These are phyloP conservation scores for Phytopythium oedochilum DNA, from an alignment of 352 stramenopile genomes.

Conservation along the genomic window DNA sequence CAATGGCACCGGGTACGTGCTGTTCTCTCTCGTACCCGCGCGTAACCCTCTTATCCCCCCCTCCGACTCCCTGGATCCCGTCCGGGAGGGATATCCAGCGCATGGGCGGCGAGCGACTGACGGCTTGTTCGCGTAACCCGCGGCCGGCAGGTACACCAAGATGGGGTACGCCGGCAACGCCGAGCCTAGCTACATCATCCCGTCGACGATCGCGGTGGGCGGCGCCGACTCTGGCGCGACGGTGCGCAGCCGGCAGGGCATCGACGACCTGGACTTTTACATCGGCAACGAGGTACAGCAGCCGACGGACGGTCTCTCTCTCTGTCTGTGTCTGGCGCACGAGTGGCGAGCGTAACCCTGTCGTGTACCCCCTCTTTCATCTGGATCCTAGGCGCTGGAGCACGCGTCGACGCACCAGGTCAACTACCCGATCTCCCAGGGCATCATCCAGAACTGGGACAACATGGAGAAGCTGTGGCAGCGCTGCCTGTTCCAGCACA, in stretches of 20 bases:
- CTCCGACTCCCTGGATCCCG: no score
- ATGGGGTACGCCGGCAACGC: slow-evolving; percentile 94
- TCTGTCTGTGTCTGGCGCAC: no score
- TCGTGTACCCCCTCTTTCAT: not conserved
- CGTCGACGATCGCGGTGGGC: slow-evolving; percentile 89
- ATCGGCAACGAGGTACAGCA: slow-evolving; percentile 86
- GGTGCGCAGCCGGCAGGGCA: slow-evolving; percentile 83
- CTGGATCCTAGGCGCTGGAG: slow-evolving; percentile 72
- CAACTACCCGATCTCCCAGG: slow-evolving; percentile 87
- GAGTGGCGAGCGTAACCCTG: not conserved
- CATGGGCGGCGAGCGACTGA: not conserved
- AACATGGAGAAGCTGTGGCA: slow-evolving; percentile 96
- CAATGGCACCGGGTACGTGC: slow-evolving; percentile 92
- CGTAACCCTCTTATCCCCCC: slow-evolving; percentile 2
- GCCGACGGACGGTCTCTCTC: no score
- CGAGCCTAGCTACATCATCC: slow-evolving; percentile 95
- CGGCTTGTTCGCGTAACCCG: not conserved
- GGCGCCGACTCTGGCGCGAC: slow-evolving; percentile 45
- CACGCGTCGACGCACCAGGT: slow-evolving; percentile 90
- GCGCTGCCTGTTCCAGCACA: slow-evolving; percentile 90
- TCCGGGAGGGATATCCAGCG: not conserved
- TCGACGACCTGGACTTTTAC: slow-evolving; percentile 95
- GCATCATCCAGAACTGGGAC: slow-evolving; percentile 94
- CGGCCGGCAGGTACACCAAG: slow-evolving; percentile 92
- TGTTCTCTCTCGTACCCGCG: not conserved